Conservation (phyloP, 805 yeast species). For the Candida maris region DNA sequence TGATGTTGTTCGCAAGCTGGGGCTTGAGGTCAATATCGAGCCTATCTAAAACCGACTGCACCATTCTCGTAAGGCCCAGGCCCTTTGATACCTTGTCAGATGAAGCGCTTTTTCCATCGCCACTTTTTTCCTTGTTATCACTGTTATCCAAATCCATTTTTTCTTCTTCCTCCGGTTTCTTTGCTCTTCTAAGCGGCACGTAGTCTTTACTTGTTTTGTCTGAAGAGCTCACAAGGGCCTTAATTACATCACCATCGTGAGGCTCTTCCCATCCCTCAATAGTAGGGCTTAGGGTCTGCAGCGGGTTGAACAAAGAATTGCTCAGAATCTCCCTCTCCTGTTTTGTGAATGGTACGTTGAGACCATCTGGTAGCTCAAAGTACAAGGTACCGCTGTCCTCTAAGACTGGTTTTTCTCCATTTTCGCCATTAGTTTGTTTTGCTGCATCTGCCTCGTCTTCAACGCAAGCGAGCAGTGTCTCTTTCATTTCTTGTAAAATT, state of each 20-base stretch:
- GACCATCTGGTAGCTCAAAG: slow-evolving; percentile 78
- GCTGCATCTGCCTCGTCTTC: slow-evolving; percentile 21
- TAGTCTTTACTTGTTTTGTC: slow-evolving; percentile 53
- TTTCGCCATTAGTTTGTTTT: slow-evolving; percentile 16
- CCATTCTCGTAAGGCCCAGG: slow-evolving; percentile 53
- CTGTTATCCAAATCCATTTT: slow-evolving; percentile 31
- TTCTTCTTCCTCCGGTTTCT: slow-evolving; percentile 32
- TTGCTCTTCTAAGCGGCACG: slow-evolving; percentile 65
- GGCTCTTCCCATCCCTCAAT: slow-evolving; percentile 34
- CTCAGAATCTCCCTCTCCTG: slow-evolving; percentile 60
- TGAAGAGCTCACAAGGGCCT: slow-evolving; percentile 23
- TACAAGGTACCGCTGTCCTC: slow-evolving; percentile 25
- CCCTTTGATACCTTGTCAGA: slow-evolving; percentile 6
- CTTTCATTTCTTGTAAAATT: slow-evolving; percentile 71
- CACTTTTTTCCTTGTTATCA: slow-evolving; percentile 6
- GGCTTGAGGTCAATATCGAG: slow-evolving; percentile 83
- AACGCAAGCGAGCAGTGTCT: slow-evolving; percentile 53
- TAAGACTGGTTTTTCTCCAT: slow-evolving; percentile 27
- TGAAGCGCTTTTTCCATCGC: slow-evolving; percentile 28
- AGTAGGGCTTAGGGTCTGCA: slow-evolving; percentile 28
- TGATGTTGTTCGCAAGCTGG: slow-evolving; percentile 82
- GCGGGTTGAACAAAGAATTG: slow-evolving; percentile 71
- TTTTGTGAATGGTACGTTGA: slow-evolving; percentile 51
- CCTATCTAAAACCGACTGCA: slow-evolving; percentile 49
- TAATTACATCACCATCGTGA: slow-evolving; percentile 52